phyloP scores from a whole-genome alignment of 768 basidiomycete species.

The Suillus tomentosus region DNA sequence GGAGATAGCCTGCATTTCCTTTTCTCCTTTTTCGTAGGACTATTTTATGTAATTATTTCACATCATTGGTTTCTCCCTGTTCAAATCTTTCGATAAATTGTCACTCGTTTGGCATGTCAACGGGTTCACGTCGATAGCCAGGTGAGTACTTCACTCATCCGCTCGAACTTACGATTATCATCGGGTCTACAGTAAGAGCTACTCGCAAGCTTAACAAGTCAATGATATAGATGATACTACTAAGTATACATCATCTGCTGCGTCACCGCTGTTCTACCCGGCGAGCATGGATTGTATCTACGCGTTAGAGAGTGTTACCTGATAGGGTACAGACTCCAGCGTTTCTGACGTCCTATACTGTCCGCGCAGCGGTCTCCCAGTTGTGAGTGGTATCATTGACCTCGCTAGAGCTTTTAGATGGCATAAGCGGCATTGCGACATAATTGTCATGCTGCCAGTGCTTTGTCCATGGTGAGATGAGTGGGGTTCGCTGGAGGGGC shows the following conservation, averaged over 20 bases:
- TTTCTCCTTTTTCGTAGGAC: constrained; percentile 26
- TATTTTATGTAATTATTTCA: constrained; percentile 35
- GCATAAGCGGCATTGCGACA: background rate
- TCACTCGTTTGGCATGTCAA: background rate
- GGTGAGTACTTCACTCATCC: background rate
- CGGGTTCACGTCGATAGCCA: background rate
- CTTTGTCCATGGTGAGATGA: background rate
- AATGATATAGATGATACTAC: background rate
- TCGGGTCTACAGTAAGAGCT: constrained; percentile 2
- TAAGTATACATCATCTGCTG: background rate
- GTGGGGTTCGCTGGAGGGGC: constrained; percentile 5
- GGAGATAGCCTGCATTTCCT: constrained; percentile 41
- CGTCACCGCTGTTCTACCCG: no score
- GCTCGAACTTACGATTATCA: background rate
- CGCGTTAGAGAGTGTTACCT: background rate
- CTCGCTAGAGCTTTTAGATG: background rate
- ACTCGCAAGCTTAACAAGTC: background rate
- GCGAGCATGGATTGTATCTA: background rate
- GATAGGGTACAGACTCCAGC: background rate
- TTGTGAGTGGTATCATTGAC: background rate
- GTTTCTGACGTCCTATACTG: background rate
- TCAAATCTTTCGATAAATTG: constrained; percentile 5
- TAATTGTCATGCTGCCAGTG: background rate
- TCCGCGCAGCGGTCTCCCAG: background rate
- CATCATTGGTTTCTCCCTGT: constrained; percentile 27